Base-by-base conservation (phyloP, 768 basidiomycete species). In the Leccinellum luteum region DNA sequence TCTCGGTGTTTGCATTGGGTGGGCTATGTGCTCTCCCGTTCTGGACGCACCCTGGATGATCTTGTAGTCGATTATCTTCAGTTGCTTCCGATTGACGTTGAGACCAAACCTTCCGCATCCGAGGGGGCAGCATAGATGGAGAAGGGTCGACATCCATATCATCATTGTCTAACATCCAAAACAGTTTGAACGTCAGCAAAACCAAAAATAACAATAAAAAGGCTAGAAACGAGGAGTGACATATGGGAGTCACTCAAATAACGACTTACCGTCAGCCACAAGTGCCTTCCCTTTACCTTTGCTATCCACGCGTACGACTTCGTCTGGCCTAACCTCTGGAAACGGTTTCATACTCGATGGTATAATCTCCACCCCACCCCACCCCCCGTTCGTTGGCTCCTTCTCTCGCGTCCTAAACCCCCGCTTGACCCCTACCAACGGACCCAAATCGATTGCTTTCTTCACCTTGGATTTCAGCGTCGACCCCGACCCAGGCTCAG, bases 371-470 rank as follows among this genome's bases (percentile, higher is more conserved):
- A 86, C 79, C 0, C 85, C 85, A 21, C 80, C 78, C 73, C 88
- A 78, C 4, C 88, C 87, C 1, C 87, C 85, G 43, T 79, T 80
- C 55, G 74, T 75, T 7, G 81, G 81, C 2, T 80, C 73, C 62
- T 76, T 74, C 68, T 87, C 87, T 47, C 79, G 70, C 21, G 87
- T 85, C 64, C 77, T 74, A 60, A 89, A 87, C 3, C 88, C 86
- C 4, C 88, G 73, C 59, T 80, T 74, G 25, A 68, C 64, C 14
- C 86, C 88, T 0, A 90, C 72, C 28, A 90, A 71, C 6, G 88
- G 88, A 14, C 88, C 88, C 1, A 89, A 64, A 66, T 89, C 81
- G 0, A 79, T 60, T 6, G 28, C 15, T 14, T 61, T 55, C 45
- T 53, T 58, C 12, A 19, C 17, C 25, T 19, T 57, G 8, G 44